Base-by-base conservation (phyloP, 2,329 filamentous ascomycete species). In the Neofusicoccum parvum region DNA sequence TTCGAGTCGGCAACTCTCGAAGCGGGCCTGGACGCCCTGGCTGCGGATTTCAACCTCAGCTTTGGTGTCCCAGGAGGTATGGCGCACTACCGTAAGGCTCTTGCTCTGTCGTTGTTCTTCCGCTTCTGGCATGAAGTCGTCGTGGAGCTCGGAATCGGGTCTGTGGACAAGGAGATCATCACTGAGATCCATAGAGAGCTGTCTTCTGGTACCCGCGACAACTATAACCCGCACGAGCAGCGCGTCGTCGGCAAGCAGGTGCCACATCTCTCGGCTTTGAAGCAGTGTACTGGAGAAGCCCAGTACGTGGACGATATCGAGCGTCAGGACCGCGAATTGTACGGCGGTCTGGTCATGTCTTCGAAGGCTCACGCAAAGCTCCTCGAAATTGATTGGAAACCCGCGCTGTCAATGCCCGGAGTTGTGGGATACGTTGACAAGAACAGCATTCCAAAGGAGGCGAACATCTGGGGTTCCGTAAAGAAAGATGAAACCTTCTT, bases 251-350 rank as follows among this genome's bases (percentile, higher is more conserved):
- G 95, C 58, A 94, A 94, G 75, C 87, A 92, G 20, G 89, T 90
- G 46, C 90, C 90, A 20, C 94, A 98, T 73, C 85, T 97, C 14
- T 92, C 94, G 0, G 94, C 94, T 0, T 76, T 98, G 72, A 96
- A 97, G 79, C 94, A 98, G 78, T 91, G 90, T 6, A 96, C 92
- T 0, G 94, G 94, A 62, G 92, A 96, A 78, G 94, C 94, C 1
- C 92, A 96, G 71, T 98, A 98, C 71, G 96, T 94, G 0, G 94
- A 98, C 71, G 94, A 98, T 70, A 95, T 97, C 32, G 93, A 94
- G 2, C 83, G 87, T 0, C 81, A 92, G 69, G 91, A 89, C 75
- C 95, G 95, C 67, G 94, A 97, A 76, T 83, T 98, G 0, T 92
- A 92, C 69, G 94, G 91, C 6, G 94, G 91, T 70, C 84, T 97